Base-by-base conservation (phyloP, 257 asterid species). In the Leptodermis oblonga region DNA sequence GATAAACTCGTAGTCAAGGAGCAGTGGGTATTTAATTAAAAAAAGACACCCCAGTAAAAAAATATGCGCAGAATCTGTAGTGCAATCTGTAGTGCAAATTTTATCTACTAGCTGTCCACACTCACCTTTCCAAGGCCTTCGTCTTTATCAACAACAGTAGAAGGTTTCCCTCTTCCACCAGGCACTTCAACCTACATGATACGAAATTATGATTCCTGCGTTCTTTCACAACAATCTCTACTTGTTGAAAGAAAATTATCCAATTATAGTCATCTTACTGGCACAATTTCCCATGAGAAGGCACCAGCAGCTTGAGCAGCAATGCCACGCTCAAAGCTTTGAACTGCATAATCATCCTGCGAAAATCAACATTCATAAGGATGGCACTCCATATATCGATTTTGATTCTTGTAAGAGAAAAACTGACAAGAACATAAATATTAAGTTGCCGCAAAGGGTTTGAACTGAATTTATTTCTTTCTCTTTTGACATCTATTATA, bases 121-220 rank as follows among this genome's bases (percentile, higher is more conserved):
- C 70, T 86, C 77, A 89, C 99, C 97, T 94, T 94, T 76, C 97
- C 97, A 30, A 91, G 86, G 74, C 97, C 96, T 67, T 94, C 99
- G 79, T 94, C 99, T 84, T 89, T 90, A 72, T 91, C 95, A 69
- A 94, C 93, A 75, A 82, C 76, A 52, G 89, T 89, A 66, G 97
- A 88, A 39, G 99, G 99, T 72, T 82, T 84, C 78, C 99, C 99
- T 81, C 99, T 87, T 23, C 97, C 97, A n/a, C 97, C 99, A 71
- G 97, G 71, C 30, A 94, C 97, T 79, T 94, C 97, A 76, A 91
- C 97, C 99, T 94, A 86, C 75, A 79, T 45, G 61, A 17, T 65
- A 75, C 59, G 78, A 76, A 73, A 73, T 58, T 54, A 67, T 25
- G 36, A 53, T 67, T 80, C 9, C 76, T 25, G 48, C 62, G 54